phyloP scores from a whole-genome alignment of 2,329 filamentous ascomycete genomes.

The Diaporthe ilicicola region DNA sequence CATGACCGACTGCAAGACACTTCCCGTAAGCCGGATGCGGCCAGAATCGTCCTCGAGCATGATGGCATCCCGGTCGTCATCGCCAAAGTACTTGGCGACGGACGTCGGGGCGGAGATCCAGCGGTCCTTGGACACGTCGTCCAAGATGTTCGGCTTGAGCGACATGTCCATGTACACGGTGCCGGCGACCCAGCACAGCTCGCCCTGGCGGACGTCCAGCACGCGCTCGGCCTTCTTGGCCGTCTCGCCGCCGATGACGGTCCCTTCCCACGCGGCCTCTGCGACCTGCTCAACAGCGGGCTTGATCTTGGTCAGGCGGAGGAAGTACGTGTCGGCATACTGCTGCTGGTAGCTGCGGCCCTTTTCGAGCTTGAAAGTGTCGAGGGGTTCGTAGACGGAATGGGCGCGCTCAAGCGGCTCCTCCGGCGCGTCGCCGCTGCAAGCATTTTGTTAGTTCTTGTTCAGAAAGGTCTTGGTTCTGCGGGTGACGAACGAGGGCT shows the following conservation, averaged over 20 bases:
- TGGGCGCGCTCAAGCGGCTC: conserved; percentile 56
- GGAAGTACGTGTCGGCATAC: conserved; percentile 97
- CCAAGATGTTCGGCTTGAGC: conserved; percentile 93
- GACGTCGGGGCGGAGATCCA: conserved; percentile 87
- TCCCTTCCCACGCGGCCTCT: conserved; percentile 77
- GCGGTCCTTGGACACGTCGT: conserved; percentile 93
- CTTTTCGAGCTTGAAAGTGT: conserved; percentile 77
- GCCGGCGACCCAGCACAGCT: conserved; percentile 93
- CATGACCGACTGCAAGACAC: conserved; percentile 70
- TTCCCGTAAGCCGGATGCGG: conserved; percentile 80
- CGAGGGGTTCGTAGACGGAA: conserved; percentile 75
- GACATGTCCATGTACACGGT: conserved; percentile 98
- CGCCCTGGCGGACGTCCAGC: conserved; percentile 92
- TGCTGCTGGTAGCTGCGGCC: conserved; percentile 88
- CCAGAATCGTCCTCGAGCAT: conserved; percentile 98
- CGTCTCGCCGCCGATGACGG: conserved; percentile 78
- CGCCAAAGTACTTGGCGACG: conserved; percentile 77
- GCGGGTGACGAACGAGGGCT: conserved; percentile 54
- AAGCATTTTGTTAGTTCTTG: conserved; percentile 31
- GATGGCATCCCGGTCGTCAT: conserved; percentile 68
- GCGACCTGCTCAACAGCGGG: conserved; percentile 81
- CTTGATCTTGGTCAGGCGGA: conserved; percentile 88
- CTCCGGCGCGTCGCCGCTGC: conserved; percentile 46
- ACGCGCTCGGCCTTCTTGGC: conserved; percentile 85
- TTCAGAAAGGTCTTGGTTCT: not conserved